Evolutionary conservation across 1,139 yeast genomes (phyloP).

Genomic region (Yarrowia galli): DNA sequence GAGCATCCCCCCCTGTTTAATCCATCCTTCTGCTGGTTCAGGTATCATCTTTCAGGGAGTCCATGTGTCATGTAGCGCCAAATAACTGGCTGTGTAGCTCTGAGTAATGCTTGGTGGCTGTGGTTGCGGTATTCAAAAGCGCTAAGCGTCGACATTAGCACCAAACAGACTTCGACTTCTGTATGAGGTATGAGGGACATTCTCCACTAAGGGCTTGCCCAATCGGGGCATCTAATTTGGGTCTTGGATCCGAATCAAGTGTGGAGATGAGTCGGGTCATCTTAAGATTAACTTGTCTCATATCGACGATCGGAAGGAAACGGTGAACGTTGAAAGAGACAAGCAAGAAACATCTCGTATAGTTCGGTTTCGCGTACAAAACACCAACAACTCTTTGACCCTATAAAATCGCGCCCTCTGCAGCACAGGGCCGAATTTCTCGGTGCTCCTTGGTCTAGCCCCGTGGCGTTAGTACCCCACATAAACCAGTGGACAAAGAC

Average conservation of each 20-base stretch:
- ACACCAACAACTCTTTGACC: no score
- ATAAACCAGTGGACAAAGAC: conserved; percentile 5
- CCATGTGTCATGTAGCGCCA: conserved; percentile 2
- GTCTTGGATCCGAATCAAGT: neutral
- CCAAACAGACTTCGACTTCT: neutral
- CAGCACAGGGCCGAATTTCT: neutral
- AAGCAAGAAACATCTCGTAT: no score
- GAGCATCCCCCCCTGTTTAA: neutral
- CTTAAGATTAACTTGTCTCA: neutral
- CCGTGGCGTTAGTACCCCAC: conserved; percentile 31
- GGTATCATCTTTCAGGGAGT: neutral
- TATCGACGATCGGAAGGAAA: no score
- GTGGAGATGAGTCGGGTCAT: neutral
- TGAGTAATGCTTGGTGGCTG: neutral
- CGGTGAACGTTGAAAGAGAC: no score
- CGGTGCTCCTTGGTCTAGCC: conserved; percentile 22
- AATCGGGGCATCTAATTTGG: neutral
- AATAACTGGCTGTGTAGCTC: neutral
- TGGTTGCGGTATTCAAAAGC: neutral
- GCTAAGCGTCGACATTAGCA: conserved; percentile 11
- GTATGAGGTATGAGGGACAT: conserved; percentile 5
- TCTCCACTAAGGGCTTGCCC: neutral
- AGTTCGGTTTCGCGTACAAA: no score
- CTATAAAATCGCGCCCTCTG: no score
- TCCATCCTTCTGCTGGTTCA: neutral